Conservation (phyloP, 768 basidiomycete genomes). For the Pulveroboletus sp. region DNA sequence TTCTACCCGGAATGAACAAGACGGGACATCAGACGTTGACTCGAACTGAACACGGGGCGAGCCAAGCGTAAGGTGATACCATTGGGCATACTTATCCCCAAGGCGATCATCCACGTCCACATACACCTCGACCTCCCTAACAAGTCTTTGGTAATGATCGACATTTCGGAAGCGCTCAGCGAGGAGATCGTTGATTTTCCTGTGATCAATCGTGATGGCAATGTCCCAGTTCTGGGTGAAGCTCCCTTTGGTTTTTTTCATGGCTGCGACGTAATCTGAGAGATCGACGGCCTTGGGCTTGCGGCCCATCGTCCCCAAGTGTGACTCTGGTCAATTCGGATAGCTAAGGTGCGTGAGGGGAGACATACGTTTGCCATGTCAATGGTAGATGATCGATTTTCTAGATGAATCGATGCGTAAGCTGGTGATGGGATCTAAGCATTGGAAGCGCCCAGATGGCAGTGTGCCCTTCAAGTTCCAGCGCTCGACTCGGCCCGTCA, state of each 20-base stretch:
- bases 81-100: background rate
- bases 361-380: too few relatives aligned
- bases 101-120: background rate
- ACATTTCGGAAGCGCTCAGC: background rate
- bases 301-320: too few relatives aligned
- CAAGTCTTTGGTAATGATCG: background rate
- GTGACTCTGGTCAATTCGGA: too few relatives aligned
- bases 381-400: too few relatives aligned
- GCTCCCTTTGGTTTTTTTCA: background rate
- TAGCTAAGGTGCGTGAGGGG: too few relatives aligned
- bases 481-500: too few relatives aligned
- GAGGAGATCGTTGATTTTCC: constrained; percentile 1
- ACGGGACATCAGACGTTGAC: background rate
- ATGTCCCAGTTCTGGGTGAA: constrained; percentile 3
- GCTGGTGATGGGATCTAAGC: too few relatives aligned
- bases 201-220: background rate
- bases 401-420: too few relatives aligned
- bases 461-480: too few relatives aligned
- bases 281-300: background rate
- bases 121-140: background rate
- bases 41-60: background rate
- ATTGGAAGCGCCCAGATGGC: too few relatives aligned
- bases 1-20: background rate
- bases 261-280: background rate
- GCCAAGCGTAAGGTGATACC: background rate